Base-by-base conservation (phyloP, 2,329 filamentous ascomycete genomes). In the Coleophoma eucalyptorum region DNA sequence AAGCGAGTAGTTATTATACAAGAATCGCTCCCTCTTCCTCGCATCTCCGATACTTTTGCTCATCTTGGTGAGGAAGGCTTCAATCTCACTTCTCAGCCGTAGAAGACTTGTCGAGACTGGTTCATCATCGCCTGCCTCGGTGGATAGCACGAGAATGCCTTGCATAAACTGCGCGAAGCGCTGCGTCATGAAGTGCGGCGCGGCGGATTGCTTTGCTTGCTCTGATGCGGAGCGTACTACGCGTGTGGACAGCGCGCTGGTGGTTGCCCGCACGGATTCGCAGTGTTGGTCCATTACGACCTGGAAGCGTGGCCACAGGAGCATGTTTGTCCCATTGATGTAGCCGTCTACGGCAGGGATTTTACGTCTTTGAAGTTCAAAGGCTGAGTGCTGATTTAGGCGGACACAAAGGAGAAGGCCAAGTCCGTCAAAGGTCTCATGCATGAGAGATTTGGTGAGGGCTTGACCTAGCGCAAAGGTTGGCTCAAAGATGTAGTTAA, bases 1-100 rank as follows among this genome's bases (percentile, higher is more conserved):
- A 56, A 99, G 76, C 49, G 90, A 95, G 69, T 96, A 97, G 68
- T 99, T 99, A 67, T 97, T 99, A 65, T 89, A 94, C 62, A 99
- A 69, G 65, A 97, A 97, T 42, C 94, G 78, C 59, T 93, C 87
- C 58, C 87, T 79, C 72, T 95, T 95, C 65, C 90, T 82, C 56
- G 81, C 78, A 62, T 96, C 93, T 18, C 81, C 84, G 55, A 92
- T 89, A 0, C 76, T 75, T 59, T 90, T 87, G 64, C 89, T 88
- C 52, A 92, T 76, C 65, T 88, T 90, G 5, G 81, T 81, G 54
- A 99, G 69, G 58, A 97, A 94, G 0, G 81, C 80, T 68, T 97
- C 91, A 40, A 93, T 87, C 65, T 97, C 94, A 50, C 78, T 80
- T 31, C 90, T 77, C 62, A 99, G 70, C 21, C 94, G 81, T 12